Conservation (phyloP, 2,329 filamentous ascomycete species). For the Ascomycota sp. region DNA sequence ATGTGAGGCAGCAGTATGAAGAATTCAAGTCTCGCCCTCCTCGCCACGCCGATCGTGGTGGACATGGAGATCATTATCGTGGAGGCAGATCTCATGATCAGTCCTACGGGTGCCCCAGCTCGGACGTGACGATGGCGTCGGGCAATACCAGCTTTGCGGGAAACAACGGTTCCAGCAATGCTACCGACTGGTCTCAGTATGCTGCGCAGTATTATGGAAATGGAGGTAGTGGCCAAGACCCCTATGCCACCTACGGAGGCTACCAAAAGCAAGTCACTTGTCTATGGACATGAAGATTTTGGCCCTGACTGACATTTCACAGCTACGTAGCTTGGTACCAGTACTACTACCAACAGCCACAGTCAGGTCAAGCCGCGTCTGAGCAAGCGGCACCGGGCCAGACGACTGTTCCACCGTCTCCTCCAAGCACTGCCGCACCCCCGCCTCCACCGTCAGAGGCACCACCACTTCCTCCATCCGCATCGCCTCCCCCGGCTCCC, state of each 20-base stretch:
- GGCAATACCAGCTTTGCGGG: conserved; percentile 17
- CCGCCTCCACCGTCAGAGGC: conserved; percentile 19
- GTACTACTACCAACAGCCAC: conserved; percentile 40
- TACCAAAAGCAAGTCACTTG: conserved; percentile 44
- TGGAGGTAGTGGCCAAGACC: conserved; percentile 37
- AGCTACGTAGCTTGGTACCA: conserved; percentile 54
- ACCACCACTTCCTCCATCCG: conserved; percentile 18
- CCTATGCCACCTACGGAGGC: conserved; percentile 79
- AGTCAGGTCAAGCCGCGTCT: conserved; percentile 23
- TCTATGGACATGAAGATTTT: not conserved
- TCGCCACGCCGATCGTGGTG: conserved; percentile 32
- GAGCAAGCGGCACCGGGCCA: conserved; percentile 25
- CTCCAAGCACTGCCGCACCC: conserved; percentile 37
- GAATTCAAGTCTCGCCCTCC: conserved; percentile 71
- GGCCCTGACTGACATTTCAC: conserved; percentile 5
- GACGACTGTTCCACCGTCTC: conserved; percentile 34
- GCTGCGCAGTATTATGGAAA: conserved; percentile 33
- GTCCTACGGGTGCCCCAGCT: conserved; percentile 10
- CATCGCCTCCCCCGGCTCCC: conserved; percentile 26
- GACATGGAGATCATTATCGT: conserved; percentile 12
- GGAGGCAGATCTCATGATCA: conserved; percentile 7
- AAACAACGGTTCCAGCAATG: conserved; percentile 8
- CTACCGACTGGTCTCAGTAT: conserved; percentile 4
- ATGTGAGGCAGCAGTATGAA: conserved; percentile 79
- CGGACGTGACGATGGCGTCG: conserved; percentile 8